Base-by-base conservation (phyloP, 257 asterid genomes). In the Asclepias syriaca region DNA sequence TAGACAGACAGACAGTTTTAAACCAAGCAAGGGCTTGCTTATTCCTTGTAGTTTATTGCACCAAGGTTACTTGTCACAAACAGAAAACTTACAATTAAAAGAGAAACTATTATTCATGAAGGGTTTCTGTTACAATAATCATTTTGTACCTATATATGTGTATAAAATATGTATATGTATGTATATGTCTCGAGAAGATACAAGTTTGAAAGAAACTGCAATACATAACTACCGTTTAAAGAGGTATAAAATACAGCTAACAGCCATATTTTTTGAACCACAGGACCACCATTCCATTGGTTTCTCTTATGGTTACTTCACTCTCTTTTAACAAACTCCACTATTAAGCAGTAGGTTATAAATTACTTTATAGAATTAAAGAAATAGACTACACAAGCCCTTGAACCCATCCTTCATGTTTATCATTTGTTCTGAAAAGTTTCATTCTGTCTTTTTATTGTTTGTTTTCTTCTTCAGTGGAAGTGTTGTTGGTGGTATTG, bases 391-490 rank as follows among this genome's bases (percentile, higher is more conserved):
- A 68, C 70, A 54, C n/a, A 10, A 43, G 48, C 48, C 54, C 39
- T 64, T 45, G 46, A 14, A 46, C n/a, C n/a, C 5, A 45, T 8
- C 22, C 34, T 6, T 61, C 18, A 5, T 55, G 46, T 11, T 21
- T 15, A 27, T 13, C 45, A 16, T 27, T 58, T 58, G 39, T 34
- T 34, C 5, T 34, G 39, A 34, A 29, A 29, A 3, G 39, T 34
- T 3, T 27, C 22, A 3, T 58, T 12, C 0, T 11, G 22, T 3
- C 14, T 58, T 57, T 48, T 72, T 77, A 81, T 81, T 82, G 77
- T 79, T 80, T 77, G 68, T 74, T 90, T 74, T 75, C 87, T 76
- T 86, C 72, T 69, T 81, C 73, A 80, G 80, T 51, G 72, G 72
- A 71, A 71, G 10, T 43, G 48, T 43, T 43, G 75, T 77, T 72